Evolutionary conservation across 2,329 filamentous ascomycete genomes (phyloP), one percentile per base, ranked within the genome.

Genomic region (Allantophomopsis cytisporea): DNA sequence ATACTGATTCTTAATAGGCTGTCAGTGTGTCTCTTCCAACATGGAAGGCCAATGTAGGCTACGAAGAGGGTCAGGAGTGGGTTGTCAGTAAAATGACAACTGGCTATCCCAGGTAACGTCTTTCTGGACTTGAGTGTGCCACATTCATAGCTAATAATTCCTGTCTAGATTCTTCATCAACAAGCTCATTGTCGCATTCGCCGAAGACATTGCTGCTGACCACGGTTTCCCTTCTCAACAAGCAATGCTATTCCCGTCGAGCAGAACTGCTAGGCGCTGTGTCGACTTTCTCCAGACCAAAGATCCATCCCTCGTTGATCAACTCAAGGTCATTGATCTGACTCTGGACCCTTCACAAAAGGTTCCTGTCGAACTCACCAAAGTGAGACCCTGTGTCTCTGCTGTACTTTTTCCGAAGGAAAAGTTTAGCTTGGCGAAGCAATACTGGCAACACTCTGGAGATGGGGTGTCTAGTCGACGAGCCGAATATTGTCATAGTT

Each of bases 371-470:
- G 61, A 68, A 28, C 64, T 79, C n/a, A 61, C 58, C 35, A 64
- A 68, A 31, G 59, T 82, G 20, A 62, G 64, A 2, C 78, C 80
- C 0, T 65, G 69, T 8, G 63, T 88, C 16, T 82, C 73, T 1
- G 78, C 77, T 17, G 77, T 94, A 3, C 55, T 96, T 33, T 86
- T 81, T 50, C 74, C 79, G 1, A 65, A 71, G 35, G 72, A 77
- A 11, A 62, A 76, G 14, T 88, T 80, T 50, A 62, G 74, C 4
- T 60, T 83, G 43, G 84, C 86, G n/a, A 96, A 95, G 59, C 75
- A 87, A 52, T 95, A 94, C 53, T 98, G 91, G 91, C 91, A 96
- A 58, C 91, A 98, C 58, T 83, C 84, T 1, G 91, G 91, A 15
- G 88, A 94, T 45, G 91, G 91, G 13, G 70, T 94, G 12, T 95